A percentile compares a stretch with the other conserved stretches of the same genome.
Conservation (phyloP, 1,139 yeast genomes). For the Arxiozyma telluris region DNA sequence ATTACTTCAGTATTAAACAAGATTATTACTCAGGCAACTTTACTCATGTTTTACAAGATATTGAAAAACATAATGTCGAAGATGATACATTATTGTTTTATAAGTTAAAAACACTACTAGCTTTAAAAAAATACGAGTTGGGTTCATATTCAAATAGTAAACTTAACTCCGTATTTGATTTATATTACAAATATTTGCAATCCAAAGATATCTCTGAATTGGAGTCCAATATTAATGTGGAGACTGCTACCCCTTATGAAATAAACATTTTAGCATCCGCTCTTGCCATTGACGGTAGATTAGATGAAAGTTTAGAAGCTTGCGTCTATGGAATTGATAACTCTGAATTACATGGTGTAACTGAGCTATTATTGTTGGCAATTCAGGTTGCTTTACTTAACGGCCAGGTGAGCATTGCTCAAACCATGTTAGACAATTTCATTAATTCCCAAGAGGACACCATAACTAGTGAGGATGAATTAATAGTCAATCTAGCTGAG, state of each 20-base stretch:
- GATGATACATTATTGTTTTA: slow-evolving; percentile 26
- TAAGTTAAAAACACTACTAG: slow-evolving; percentile 21
- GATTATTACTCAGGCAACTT: slow-evolving; percentile 29
- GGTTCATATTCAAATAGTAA: not conserved
- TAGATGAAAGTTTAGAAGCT: slow-evolving; percentile 18
- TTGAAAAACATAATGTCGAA: slow-evolving; percentile 15
- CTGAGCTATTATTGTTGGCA: slow-evolving; percentile 27
- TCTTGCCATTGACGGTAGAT: slow-evolving; percentile 20
- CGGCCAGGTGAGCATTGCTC: slow-evolving; percentile 20
- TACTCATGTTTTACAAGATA: slow-evolving; percentile 20
- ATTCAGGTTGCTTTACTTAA: slow-evolving; percentile 24
- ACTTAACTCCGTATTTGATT: slow-evolving; percentile 16
- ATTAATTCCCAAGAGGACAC: slow-evolving; percentile 20
- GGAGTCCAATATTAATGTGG: slow-evolving; percentile 11
- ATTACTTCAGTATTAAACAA: slow-evolving; percentile 27
- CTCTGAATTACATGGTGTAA: slow-evolving; percentile 17
- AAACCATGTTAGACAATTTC: slow-evolving; percentile 24
- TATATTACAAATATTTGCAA: slow-evolving; percentile 17
- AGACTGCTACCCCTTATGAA: slow-evolving; percentile 16
- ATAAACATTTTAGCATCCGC: slow-evolving; percentile 25
- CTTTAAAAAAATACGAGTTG: slow-evolving; percentile 14
- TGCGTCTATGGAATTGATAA: slow-evolving; percentile 25
- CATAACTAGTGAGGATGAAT: slow-evolving; percentile 29
- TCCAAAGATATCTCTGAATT: slow-evolving; percentile 13
- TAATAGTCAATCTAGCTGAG: slow-evolving; percentile 28